These are phyloP conservation scores for Skeletonema potamos DNA, from an alignment of 108 stramenopile genomes.

Conservation along the genomic window DNA sequence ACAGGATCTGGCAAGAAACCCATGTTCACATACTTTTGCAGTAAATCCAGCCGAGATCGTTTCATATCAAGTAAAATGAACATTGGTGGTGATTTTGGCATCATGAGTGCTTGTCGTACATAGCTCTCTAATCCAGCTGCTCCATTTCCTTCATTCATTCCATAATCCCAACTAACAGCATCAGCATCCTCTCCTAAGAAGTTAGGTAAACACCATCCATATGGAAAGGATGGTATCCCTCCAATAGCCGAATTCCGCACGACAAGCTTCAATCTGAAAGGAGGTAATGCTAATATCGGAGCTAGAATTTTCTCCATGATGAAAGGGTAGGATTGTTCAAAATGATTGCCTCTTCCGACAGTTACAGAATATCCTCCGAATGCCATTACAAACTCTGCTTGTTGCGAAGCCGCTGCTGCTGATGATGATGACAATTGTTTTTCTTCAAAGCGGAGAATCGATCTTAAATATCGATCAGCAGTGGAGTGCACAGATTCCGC, in stretches of 20 bases:
- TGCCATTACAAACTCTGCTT: conserved; percentile 41
- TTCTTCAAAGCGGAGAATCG: conserved; percentile 21
- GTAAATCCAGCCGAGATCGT: conserved; percentile 28
- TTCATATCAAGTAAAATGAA: conserved; percentile 75
- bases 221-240: conserved; percentile 87
- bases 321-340: conserved; percentile 78
- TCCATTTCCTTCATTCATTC: conserved; percentile 77
- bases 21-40: conserved; percentile 59
- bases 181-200: conserved; percentile 76
- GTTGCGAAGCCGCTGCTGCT: not conserved
- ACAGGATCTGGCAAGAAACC: conserved; percentile 66
- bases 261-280: conserved; percentile 51
- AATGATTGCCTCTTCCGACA: conserved; percentile 82
- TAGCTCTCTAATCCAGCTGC: conserved; percentile 72
- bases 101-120: conserved; percentile 59
- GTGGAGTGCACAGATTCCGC: conserved; percentile 8
- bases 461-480: conserved; percentile 22
- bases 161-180: conserved; percentile 82
- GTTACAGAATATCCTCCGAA: conserved; percentile 89
- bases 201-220: conserved; percentile 81
- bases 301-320: conserved; percentile 59
- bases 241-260: conserved; percentile 86
- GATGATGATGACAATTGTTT: conserved; percentile 1
- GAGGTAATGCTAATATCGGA: conserved; percentile 16
- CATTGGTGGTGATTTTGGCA: conserved; percentile 58